phyloP scores from a whole-genome alignment of 1,284 basidiomycete genomes.

The Xanthoconium separans region DNA sequence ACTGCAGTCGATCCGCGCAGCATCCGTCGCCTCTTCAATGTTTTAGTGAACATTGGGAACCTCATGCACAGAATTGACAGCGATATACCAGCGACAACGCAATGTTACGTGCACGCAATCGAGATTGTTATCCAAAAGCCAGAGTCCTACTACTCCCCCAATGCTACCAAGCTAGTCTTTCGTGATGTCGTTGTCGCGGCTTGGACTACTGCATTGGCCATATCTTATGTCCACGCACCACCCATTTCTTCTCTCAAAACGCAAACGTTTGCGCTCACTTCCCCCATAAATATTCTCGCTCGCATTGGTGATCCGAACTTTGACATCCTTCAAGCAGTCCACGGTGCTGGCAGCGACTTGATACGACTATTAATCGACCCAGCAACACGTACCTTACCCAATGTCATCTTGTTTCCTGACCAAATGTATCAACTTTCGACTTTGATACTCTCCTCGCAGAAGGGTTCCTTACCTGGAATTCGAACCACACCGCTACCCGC shows the following conservation, averaged over 20 bases:
- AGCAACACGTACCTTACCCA: constrained; percentile 41
- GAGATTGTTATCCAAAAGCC: constrained; percentile 36
- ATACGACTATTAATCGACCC: constrained; percentile 33
- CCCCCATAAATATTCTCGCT: constrained; percentile 20
- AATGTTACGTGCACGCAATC: constrained; percentile 36
- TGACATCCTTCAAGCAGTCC: constrained; percentile 36
- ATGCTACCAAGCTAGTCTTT: constrained; percentile 24
- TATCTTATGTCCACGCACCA: constrained; percentile 24
- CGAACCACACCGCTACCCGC: constrained; percentile 25
- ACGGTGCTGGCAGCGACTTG: constrained; percentile 35
- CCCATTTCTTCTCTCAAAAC: constrained; percentile 19
- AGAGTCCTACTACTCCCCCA: constrained; percentile 14
- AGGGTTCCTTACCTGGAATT: constrained; percentile 39
- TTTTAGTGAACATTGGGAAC: constrained; percentile 36
- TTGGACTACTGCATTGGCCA: constrained; percentile 31
- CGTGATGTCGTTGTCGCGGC: constrained; percentile 38
- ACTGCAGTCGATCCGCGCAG: constrained; percentile 25
- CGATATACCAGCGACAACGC: constrained; percentile 34
- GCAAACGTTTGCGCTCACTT: constrained; percentile 16
- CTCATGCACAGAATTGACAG: constrained; percentile 36
- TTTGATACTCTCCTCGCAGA: constrained; percentile 38
- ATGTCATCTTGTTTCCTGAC: constrained; percentile 45
- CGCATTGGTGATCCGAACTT: constrained; percentile 28
- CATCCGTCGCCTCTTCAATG: constrained; percentile 34
- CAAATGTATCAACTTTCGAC: constrained; percentile 37